Conservation (phyloP, 1,284 basidiomycete species). For the Pyrrhoderma lamaoense region DNA sequence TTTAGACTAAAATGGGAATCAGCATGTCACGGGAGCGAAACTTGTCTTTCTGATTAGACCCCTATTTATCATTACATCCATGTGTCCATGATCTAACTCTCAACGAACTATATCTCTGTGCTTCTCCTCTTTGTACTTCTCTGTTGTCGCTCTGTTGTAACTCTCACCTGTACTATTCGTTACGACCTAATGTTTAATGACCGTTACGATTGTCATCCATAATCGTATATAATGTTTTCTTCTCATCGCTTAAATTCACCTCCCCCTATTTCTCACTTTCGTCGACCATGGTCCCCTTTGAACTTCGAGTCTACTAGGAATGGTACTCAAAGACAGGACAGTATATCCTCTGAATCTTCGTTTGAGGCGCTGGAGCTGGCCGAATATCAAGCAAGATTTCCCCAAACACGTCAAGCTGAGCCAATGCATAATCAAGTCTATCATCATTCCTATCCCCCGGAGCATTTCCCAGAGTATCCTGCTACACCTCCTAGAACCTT, state of each 20-base stretch:
- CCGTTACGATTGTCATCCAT: neutral
- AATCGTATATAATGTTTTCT: constrained; percentile 26
- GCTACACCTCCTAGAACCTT: constrained; percentile 32
- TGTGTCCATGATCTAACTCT: no score
- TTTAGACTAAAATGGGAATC: no score
- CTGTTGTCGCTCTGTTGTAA: neutral
- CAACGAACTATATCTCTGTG: no score
- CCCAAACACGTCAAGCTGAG: constrained; percentile 9
- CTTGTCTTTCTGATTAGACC: no score
- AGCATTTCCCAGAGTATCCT: constrained; percentile 31
- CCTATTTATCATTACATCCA: no score
- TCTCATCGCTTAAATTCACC: constrained; percentile 41
- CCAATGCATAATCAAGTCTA: neutral
- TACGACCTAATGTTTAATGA: constrained; percentile 14
- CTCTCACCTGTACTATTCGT: neutral
- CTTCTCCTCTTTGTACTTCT: neutral
- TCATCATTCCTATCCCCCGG: neutral
- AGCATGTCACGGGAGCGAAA: no score
- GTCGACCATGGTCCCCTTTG: constrained; percentile 52
- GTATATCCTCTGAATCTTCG: constrained; percentile 54
- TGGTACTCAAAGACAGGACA: constrained; percentile 27
- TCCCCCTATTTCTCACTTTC: constrained; percentile 42
- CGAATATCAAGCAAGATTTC: constrained; percentile 51
- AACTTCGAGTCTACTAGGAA: constrained; percentile 28
- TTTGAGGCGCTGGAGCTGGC: constrained; percentile 64